phyloP scores from a whole-genome alignment of 768 basidiomycete species.

The Hygrophorus russula region DNA sequence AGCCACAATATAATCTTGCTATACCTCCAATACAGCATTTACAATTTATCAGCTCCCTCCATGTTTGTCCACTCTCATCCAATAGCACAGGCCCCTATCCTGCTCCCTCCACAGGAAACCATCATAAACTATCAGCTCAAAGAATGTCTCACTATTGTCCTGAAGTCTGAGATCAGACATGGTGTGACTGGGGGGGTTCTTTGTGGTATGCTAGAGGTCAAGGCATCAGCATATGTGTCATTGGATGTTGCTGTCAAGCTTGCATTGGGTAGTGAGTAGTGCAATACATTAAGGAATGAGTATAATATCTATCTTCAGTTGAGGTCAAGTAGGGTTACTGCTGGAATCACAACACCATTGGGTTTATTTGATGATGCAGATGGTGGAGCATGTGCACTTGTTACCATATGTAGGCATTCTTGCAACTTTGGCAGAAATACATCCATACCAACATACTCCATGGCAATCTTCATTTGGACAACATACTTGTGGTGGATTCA shows the following conservation, averaged over 20 bases:
- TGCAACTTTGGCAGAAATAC: slow-evolving; percentile 4
- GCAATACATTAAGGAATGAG: slow-evolving; percentile 10
- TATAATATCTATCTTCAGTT: slow-evolving; percentile 10
- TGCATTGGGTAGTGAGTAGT: slow-evolving; percentile 5
- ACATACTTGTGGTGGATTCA: slow-evolving; percentile 6
- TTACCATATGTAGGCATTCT: slow-evolving; percentile 6
- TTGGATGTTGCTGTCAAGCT: slow-evolving; percentile 7
- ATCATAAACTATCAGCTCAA: slow-evolving; percentile 7
- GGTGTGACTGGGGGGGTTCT: slow-evolving; percentile 9
- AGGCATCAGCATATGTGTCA: slow-evolving; percentile 4
- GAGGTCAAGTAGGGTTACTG: slow-evolving; percentile 7
- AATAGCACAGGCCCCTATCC: neutral
- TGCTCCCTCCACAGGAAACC: slow-evolving; percentile 5
- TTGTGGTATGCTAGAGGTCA: slow-evolving; percentile 8
- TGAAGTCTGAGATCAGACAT: slow-evolving; percentile 10
- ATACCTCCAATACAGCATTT: slow-evolving; percentile 11
- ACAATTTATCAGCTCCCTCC: slow-evolving; percentile 10
- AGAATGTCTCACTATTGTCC: slow-evolving; percentile 8
- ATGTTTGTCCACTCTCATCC: slow-evolving; percentile 8
- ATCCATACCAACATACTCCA: slow-evolving; percentile 5
- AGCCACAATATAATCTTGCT: slow-evolving; percentile 7
- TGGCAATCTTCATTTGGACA: slow-evolving; percentile 5
- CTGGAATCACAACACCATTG: slow-evolving; percentile 9
- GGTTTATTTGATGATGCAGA: slow-evolving; percentile 12
- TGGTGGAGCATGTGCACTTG: slow-evolving; percentile 7